These are phyloP conservation scores for Plantago rigida DNA, from an alignment of 305 asterid genomes.

Conservation along the genomic window DNA sequence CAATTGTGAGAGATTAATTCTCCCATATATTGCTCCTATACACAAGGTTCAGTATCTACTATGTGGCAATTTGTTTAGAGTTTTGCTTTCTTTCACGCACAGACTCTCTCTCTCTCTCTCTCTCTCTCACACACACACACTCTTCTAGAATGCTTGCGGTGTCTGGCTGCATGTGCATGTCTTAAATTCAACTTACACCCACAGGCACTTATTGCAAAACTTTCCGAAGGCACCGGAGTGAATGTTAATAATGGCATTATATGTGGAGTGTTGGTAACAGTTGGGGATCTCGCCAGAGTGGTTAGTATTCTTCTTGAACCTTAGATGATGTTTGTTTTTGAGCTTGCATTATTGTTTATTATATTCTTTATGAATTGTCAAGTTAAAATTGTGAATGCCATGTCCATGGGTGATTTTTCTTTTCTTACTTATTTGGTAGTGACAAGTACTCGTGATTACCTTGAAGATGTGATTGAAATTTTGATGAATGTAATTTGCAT, in stretches of 20 bases:
- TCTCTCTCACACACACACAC: too few relatives aligned
- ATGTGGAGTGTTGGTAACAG: slow-evolving; percentile 92
- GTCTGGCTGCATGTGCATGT: background rate
- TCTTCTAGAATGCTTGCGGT: too few relatives aligned
- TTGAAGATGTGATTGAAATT: background rate
- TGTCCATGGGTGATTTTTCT: background rate
- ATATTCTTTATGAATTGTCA: slow-evolving; percentile 1
- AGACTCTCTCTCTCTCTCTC: too few relatives aligned
- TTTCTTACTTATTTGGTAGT: too few relatives aligned
- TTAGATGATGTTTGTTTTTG: slow-evolving; percentile 9
- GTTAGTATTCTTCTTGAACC: slow-evolving; percentile 41
- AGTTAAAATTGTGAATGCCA: background rate
- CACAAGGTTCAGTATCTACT: slow-evolving; percentile 61
- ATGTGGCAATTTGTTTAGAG: slow-evolving; percentile 13
- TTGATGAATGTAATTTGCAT: background rate
- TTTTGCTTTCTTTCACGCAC: slow-evolving; percentile 11
- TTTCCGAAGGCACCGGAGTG: slow-evolving; percentile 83
- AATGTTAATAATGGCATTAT: slow-evolving; percentile 88
- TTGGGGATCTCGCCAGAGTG: slow-evolving; percentile 99
- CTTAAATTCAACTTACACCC: slow-evolving; percentile 4
- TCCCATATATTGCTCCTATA: slow-evolving; percentile 88
- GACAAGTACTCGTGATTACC: background rate
- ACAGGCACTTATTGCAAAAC: slow-evolving; percentile 88
- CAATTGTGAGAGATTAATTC: slow-evolving; percentile 84
- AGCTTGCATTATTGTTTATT: slow-evolving; percentile 19